Evolutionary conservation across 257 asterid genomes (phyloP).

Genomic region (Fraxinus excelsior): DNA sequence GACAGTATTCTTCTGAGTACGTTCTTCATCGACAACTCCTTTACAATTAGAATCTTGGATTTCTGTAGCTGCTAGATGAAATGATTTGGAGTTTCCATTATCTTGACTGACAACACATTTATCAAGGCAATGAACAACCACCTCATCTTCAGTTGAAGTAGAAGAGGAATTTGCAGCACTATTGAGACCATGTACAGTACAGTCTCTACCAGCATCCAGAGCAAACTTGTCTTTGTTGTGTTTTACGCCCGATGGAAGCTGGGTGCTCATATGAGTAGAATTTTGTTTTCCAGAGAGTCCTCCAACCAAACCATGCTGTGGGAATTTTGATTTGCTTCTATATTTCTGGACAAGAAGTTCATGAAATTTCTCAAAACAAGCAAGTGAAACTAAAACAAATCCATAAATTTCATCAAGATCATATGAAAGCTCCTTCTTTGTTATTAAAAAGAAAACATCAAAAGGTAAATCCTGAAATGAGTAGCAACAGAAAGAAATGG

Average conservation of each 20-base stretch:
- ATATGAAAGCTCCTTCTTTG: constrained; percentile 4
- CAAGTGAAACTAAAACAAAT: constrained; percentile 10
- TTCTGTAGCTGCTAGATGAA: constrained; percentile 28
- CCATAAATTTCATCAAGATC: constrained; percentile 17
- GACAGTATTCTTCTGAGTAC: constrained; percentile 35
- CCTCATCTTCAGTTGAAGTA: constrained; percentile 38
- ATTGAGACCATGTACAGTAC: constrained; percentile 31
- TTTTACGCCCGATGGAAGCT: constrained; percentile 35
- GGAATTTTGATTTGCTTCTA: constrained; percentile 70
- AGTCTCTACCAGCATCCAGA: constrained; percentile 37
- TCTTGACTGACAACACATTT: constrained; percentile 53
- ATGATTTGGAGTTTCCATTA: constrained; percentile 39
- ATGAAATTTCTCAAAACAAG: constrained; percentile 26
- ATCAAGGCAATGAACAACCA: constrained; percentile 39
- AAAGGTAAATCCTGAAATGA: not conserved
- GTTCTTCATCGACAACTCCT: constrained; percentile 39
- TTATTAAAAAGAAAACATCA: constrained; percentile 13
- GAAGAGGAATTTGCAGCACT: constrained; percentile 31
- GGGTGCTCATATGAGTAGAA: constrained; percentile 37
- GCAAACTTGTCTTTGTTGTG: constrained; percentile 31
- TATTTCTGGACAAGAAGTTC: constrained; percentile 67
- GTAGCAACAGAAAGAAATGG: constrained; percentile 18
- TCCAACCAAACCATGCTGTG: constrained; percentile 69
- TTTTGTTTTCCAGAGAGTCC: constrained; percentile 55
- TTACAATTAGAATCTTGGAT: constrained; percentile 33